These are phyloP conservation scores for Lignosus rhinocerotis DNA, from an alignment of 1,284 basidiomycete genomes.

Conservation along the genomic window DNA sequence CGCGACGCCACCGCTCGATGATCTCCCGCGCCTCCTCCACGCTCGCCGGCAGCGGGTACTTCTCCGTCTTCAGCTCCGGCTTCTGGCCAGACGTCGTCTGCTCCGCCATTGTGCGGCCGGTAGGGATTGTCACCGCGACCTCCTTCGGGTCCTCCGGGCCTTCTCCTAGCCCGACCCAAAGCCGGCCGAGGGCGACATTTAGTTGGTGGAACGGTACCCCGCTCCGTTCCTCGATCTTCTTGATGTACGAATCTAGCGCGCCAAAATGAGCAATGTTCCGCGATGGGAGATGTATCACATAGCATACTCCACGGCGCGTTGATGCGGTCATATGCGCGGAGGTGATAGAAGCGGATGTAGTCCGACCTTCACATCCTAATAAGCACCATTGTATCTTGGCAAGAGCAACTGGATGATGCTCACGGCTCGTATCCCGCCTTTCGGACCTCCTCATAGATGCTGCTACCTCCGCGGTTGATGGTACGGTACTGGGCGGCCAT, in stretches of 20 bases:
- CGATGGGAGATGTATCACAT: not conserved
- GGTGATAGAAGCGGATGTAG: slow-evolving; percentile 87
- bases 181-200: slow-evolving; percentile 83
- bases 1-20: slow-evolving; percentile 67
- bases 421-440: slow-evolving; percentile 82
- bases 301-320: slow-evolving; percentile 68
- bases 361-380: slow-evolving; percentile 50
- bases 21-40: slow-evolving; percentile 65
- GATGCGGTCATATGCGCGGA: slow-evolving; percentile 89
- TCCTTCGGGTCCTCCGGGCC: slow-evolving; percentile 45
- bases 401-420: slow-evolving; percentile 32
- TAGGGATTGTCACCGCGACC: slow-evolving; percentile 52
- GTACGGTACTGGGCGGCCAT: slow-evolving; percentile 83
- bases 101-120: slow-evolving; percentile 43
- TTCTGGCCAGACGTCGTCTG: slow-evolving; percentile 37
- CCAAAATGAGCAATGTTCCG: not conserved
- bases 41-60: slow-evolving; percentile 64
- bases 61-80: slow-evolving; percentile 55
- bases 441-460: slow-evolving; percentile 83
- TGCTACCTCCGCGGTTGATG: slow-evolving; percentile 85
- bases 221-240: slow-evolving; percentile 70
- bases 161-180: slow-evolving; percentile 68
- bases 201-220: slow-evolving; percentile 84
- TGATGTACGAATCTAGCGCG: slow-evolving; percentile 53
- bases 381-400: not conserved